phyloP scores from a whole-genome alignment of 2,329 filamentous ascomycete species.

The Teratosphaeria viscida region DNA sequence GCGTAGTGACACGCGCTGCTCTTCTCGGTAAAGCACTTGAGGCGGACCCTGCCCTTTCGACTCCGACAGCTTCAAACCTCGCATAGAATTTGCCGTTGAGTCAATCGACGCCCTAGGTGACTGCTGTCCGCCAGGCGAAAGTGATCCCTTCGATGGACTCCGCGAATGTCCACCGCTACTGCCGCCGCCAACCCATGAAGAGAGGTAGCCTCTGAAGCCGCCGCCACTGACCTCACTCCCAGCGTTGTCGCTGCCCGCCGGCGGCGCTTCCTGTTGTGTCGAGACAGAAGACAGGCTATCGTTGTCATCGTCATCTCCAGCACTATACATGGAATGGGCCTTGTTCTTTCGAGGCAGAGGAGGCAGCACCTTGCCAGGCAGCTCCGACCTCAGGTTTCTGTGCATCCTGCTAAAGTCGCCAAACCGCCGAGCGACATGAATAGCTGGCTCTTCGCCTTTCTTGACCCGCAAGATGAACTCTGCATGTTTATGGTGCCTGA shows the following conservation, averaged over 20 bases:
- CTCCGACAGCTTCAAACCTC: background rate
- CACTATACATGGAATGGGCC: constrained; percentile 52
- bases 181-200: constrained; percentile 22
- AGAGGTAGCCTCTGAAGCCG: constrained; percentile 35
- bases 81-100: constrained; percentile 10
- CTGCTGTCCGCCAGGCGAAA: constrained; percentile 8
- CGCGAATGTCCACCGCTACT: constrained; percentile 28
- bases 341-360: constrained; percentile 89
- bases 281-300: constrained; percentile 75
- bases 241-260: constrained; percentile 5
- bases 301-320: constrained; percentile 55
- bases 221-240: constrained; percentile 15
- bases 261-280: constrained; percentile 47
- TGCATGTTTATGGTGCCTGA: constrained; percentile 84
- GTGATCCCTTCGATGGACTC: constrained; percentile 31
- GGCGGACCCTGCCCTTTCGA: background rate
- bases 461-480: constrained; percentile 87
- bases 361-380: constrained; percentile 83
- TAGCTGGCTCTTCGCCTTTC: constrained; percentile 60
- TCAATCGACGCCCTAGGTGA: constrained; percentile 26
- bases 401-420: constrained; percentile 77
- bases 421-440: constrained; percentile 75
- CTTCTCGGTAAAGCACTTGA: constrained; percentile 65
- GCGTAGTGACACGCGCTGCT: constrained; percentile 79
- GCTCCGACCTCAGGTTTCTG: constrained; percentile 67